Conservation (phyloP, 306 rosid genomes). For the Glycine tomentella region DNA sequence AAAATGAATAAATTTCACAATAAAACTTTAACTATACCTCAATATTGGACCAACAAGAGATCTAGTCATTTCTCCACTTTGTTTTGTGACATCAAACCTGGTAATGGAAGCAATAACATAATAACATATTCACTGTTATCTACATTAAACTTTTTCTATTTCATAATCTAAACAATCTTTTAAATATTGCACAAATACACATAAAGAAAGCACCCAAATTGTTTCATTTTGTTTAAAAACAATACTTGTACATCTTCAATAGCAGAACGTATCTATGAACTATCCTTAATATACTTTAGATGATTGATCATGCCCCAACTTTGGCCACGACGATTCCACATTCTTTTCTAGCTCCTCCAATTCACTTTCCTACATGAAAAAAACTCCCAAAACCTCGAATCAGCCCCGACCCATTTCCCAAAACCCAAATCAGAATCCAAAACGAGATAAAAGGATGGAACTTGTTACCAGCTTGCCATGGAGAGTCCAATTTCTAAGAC, state of each 20-base stretch:
- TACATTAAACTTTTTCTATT: too few relatives aligned
- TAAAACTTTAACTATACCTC: slow-evolving; percentile 54
- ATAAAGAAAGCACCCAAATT: neutral
- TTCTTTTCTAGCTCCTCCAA: slow-evolving; percentile 80
- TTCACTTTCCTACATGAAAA: slow-evolving; percentile 64
- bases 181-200: neutral
- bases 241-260: slow-evolving; percentile 94
- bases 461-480: slow-evolving; percentile 61
- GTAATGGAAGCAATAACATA: slow-evolving; percentile 35
- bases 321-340: slow-evolving; percentile 89
- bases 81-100: slow-evolving; percentile 91
- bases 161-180: too few relatives aligned
- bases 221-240: neutral
- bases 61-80: slow-evolving; percentile 84
- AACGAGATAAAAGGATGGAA: neutral
- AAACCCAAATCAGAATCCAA: slow-evolving; percentile 1
- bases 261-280: slow-evolving; percentile 85
- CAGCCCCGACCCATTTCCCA: slow-evolving; percentile 16
- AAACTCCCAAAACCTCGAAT: neutral
- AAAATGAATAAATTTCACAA: neutral
- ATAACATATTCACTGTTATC: neutral
- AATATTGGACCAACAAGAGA: slow-evolving; percentile 75
- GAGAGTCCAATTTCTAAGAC: too few relatives aligned
- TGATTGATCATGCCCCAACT: slow-evolving; percentile 91
- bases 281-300: slow-evolving; percentile 90